Base-by-base conservation (phyloP, 1,284 basidiomycete species). In the Xerocomus minutiporus region DNA sequence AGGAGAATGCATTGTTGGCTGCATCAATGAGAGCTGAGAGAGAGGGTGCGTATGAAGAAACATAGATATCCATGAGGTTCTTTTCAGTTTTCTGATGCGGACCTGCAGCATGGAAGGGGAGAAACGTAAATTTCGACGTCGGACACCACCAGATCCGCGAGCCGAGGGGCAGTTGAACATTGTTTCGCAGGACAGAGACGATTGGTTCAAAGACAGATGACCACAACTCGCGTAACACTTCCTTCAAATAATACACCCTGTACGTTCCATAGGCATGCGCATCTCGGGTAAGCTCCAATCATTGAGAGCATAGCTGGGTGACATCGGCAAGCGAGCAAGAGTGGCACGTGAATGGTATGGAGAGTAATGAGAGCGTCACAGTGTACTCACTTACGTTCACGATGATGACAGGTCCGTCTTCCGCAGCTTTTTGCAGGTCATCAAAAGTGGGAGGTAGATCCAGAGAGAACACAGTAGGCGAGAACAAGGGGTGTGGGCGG, bases 331-430 rank as follows among this genome's bases (percentile, higher is more conserved):
- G 46, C 5, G 46, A 47, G 9, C 46, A 26, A 13, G 9, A 4
- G 12, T 39, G 46, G n/a, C 1, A 62, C 44, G 23, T 53, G 59
- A 11, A 56, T n/a, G n/a, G n/a, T 44, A 11, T 31, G n/a, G 35
- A 52, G 53, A 28, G 66, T 26, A 26, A 41, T n/a, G 25, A 42
- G 25, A 8, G 25, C 40, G 20, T 20, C 20, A 20, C 20, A 20
- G 20, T 2, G 20, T 20, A 20, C 2, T 20, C 20, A 2, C 20
- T 20, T 20, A 2, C 20, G 2, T 20, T 20, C 20, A 20, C 20
- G 20, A 20, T 20, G 20, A 20, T 20, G 20, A 20, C 20, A 2
- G 20, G 20, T 2, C 20, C 20, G 2, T 20, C 2, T 2, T 20
- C 20, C 20, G 20, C 20, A 20, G 20, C 20, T 2, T 20, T 20